phyloP scores from a whole-genome alignment of 257 asterid species.

The Thymus quinquecostatus region DNA sequence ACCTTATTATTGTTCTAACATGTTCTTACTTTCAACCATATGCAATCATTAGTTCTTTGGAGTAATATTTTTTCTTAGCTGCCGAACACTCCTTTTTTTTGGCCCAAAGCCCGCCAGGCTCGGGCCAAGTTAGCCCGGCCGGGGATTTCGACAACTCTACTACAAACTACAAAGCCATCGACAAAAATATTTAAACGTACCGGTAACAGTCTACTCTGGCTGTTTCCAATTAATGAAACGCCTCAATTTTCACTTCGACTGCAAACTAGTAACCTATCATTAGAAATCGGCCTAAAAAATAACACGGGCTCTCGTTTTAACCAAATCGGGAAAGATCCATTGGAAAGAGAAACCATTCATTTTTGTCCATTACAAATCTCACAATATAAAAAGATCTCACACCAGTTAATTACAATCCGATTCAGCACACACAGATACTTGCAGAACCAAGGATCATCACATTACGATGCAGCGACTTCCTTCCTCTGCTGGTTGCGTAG shows the following conservation, averaged over 20 bases:
- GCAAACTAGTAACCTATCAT: background rate
- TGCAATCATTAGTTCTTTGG: too few species aligned
- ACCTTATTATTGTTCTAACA: too few species aligned
- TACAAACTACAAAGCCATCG: too few species aligned
- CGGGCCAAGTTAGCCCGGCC: too few species aligned
- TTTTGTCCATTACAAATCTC: conserved; percentile 28
- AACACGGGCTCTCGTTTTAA: background rate
- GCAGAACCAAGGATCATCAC: conserved; percentile 50
- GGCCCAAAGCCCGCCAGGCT: too few species aligned
- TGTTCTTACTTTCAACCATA: too few species aligned
- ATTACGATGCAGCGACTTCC: conserved; percentile 75
- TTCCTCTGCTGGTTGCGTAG: conserved; percentile 75
- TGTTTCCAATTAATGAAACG: background rate
- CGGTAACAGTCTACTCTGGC: too few species aligned
- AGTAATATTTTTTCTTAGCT: too few species aligned
- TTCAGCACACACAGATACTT: conserved; percentile 20
- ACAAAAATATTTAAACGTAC: too few species aligned
- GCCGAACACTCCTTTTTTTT: too few species aligned
- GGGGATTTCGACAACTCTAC: too few species aligned
- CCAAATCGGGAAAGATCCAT: background rate
- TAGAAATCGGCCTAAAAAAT: conserved; percentile 3
- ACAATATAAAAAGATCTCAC: conserved; percentile 40
- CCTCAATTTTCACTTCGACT: conserved; percentile 1
- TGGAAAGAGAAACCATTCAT: background rate
- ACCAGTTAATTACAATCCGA: conserved; percentile 32